Evolutionary conservation across 1,284 basidiomycete species (phyloP), one percentile per base, ranked within the genome.

Genomic region (Cerrena zonata): DNA sequence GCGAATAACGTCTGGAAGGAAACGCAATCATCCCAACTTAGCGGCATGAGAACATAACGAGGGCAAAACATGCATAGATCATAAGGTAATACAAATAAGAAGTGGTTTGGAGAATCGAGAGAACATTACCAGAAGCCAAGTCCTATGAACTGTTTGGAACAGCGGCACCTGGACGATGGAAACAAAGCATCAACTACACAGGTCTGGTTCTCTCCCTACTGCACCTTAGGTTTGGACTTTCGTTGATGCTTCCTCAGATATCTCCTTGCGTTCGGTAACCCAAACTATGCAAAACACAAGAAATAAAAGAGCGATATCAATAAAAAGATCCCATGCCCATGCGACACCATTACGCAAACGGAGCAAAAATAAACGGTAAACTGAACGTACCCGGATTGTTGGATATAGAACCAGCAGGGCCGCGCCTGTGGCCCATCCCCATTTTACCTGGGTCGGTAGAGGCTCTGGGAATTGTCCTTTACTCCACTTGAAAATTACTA

Each of bases 401-500:
- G 89, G 86, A 73, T 91, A 91, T 41, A 86, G 61, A 19, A 85
- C 68, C 52, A 91, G 68, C 39, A 85, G 60, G 15, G 65, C 61
- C 18, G 69, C 75, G 22, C 80, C 85, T 12, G 79, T 56, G 12
- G 69, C 62, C 84, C 85, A 89, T 15, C 79, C 82, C 72, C 77
- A 76, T 66, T 78, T 80, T 52, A 91, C 82, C 49, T 62, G 57
- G 47, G 59, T 57, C 10, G 89, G 89, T 22, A 89, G 68, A 18
- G 86, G 82, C 56, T 73, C 77, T 23, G 73, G 65, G 59, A 84
- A 91, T 64, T 81, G 78, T 4, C 85, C 86, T 59, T 80, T 73
- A 56, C 85, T 82, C 87, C 87, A 91, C 71, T 91, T 89, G 55
- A 72, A 67, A 51, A 89, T 88, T 27, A 78, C 83, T 45, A 89